These are phyloP conservation scores for Pseudonitzschia multistriata DNA, from an alignment of 108 stramenopile species.

Conservation along the genomic window DNA sequence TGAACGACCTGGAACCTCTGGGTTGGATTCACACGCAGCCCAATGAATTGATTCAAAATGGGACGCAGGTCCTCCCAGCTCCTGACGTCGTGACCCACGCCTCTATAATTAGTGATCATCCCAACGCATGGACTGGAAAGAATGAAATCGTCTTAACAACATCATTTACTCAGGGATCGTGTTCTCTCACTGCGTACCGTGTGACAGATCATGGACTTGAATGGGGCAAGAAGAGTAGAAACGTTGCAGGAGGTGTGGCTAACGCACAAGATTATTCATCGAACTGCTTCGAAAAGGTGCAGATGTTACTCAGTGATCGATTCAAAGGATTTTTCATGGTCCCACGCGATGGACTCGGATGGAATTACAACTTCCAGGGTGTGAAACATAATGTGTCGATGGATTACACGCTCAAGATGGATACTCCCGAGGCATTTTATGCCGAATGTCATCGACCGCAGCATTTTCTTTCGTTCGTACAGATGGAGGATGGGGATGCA, in stretches of 20 bases:
- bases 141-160: slow-evolving; percentile 95
- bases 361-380: slow-evolving; percentile 99
- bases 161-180: slow-evolving; percentile 97
- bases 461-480: slow-evolving; percentile 97
- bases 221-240: slow-evolving; percentile 95
- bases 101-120: slow-evolving; percentile 83
- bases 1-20: slow-evolving; percentile 95
- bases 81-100: slow-evolving; percentile 91
- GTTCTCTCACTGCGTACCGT: slow-evolving; percentile 95
- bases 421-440: slow-evolving; percentile 90
- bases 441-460: slow-evolving; percentile 95
- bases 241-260: slow-evolving; percentile 82
- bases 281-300: slow-evolving; percentile 95
- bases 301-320: slow-evolving; percentile 96
- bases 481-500: slow-evolving; percentile 88
- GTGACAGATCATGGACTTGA: slow-evolving; percentile 91
- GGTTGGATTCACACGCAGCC: slow-evolving; percentile 99
- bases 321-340: slow-evolving; percentile 99
- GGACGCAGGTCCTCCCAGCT: slow-evolving; percentile 86
- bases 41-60: slow-evolving; percentile 94
- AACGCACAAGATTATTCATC: slow-evolving; percentile 92
- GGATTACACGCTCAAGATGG: slow-evolving; percentile 92
- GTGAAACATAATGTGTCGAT: slow-evolving; percentile 91
- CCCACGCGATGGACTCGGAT: slow-evolving; percentile 87
- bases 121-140: slow-evolving; percentile 86